Evolutionary conservation across 441 rosid species (phyloP).

Genomic region (Gossypium davidsonii): DNA sequence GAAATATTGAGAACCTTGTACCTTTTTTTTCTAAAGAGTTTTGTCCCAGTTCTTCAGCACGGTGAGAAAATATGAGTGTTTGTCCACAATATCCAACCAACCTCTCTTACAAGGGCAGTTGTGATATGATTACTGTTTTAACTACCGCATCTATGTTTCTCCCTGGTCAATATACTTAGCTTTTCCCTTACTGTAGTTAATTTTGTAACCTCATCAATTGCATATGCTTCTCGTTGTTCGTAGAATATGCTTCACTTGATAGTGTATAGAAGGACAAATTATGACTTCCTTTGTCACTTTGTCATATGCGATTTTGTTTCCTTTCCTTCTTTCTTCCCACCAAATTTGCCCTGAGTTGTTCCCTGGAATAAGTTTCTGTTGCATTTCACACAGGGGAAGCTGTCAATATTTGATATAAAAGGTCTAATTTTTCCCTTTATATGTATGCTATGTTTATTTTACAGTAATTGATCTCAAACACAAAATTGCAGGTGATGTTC

Average conservation of each 20-base stretch:
- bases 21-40: background rate
- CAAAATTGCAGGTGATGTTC: constrained; percentile 83
- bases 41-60: background rate
- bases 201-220: background rate
- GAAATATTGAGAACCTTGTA: background rate
- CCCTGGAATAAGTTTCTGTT: background rate
- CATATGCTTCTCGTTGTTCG: background rate
- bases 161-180: background rate
- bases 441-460: constrained; percentile 1
- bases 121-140: background rate
- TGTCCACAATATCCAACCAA: background rate
- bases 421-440: background rate
- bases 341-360: background rate
- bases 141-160: background rate
- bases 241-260: background rate
- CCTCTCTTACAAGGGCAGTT: background rate
- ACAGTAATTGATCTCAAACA: constrained; percentile 18
- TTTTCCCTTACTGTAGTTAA: background rate
- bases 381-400: background rate
- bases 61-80: background rate
- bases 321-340: background rate
- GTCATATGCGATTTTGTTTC: background rate
- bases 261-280: background rate
- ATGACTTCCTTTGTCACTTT: background rate
- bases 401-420: background rate